These are phyloP conservation scores for Pichia sp. DNA, from an alignment of 1,139 yeast genomes.

Conservation along the genomic window DNA sequence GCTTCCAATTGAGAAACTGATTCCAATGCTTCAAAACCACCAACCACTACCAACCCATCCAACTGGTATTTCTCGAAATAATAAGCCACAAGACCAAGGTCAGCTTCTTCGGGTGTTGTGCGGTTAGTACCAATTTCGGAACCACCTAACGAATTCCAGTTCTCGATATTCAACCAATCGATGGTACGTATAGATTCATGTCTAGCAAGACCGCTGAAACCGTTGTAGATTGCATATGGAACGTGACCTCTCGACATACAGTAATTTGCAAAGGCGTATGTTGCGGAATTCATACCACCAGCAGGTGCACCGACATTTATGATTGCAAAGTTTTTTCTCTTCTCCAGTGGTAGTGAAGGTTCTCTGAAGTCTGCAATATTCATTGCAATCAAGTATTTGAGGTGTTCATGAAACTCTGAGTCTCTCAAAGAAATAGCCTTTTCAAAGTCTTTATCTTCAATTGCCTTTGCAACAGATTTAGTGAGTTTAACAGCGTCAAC, in stretches of 20 bases:
- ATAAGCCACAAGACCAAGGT: constrained; percentile 70
- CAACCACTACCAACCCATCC: constrained; percentile 70
- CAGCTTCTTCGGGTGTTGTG: constrained; percentile 60
- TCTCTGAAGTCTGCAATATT: constrained; percentile 57
- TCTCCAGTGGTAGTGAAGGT: constrained; percentile 46
- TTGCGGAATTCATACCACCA: constrained; percentile 76
- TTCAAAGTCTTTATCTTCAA: constrained; percentile 26
- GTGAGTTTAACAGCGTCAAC: constrained; percentile 71
- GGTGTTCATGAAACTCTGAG: constrained; percentile 65
- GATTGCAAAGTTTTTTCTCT: constrained; percentile 63
- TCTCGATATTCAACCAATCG: constrained; percentile 65
- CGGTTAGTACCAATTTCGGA: constrained; percentile 82
- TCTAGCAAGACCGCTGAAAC: constrained; percentile 72
- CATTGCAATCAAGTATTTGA: constrained; percentile 59
- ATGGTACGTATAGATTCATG: constrained; percentile 63
- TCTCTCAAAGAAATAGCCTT: constrained; percentile 48
- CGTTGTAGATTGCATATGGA: constrained; percentile 70
- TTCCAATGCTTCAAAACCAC: constrained; percentile 77
- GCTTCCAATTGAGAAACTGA: constrained; percentile 63
- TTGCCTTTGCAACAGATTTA: constrained; percentile 59
- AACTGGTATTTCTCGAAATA: constrained; percentile 68
- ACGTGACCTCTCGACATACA: constrained; percentile 73
- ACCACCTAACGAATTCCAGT: constrained; percentile 74
- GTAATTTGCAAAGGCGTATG: constrained; percentile 68
- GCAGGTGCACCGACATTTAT: constrained; percentile 82